Evolutionary conservation across 352 stramenopile species (phyloP).

Genomic region (Phytophthora megakarya): DNA sequence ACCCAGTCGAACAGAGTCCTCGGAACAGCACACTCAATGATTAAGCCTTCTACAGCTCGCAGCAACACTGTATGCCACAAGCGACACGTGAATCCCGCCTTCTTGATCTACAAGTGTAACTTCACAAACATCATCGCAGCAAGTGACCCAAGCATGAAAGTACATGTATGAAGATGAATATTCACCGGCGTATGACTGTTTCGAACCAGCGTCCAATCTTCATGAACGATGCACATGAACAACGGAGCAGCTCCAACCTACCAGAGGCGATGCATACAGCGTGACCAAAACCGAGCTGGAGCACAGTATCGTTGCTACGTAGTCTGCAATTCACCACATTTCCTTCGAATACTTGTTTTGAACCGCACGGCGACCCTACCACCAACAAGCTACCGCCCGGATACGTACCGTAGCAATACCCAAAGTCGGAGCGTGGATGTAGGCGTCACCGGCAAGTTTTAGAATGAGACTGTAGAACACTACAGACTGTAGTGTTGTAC

Average conservation of each 20-base stretch:
- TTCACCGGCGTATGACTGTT: constrained; percentile 34
- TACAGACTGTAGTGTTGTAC: too few species aligned
- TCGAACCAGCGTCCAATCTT: constrained; percentile 26
- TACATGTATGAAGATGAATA: constrained; percentile 35
- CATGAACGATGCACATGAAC: constrained; percentile 29
- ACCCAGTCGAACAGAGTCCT: constrained; percentile 46
- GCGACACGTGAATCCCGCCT: constrained; percentile 26
- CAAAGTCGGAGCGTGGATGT: too few species aligned
- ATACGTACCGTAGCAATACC: too few species aligned
- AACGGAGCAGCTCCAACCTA: constrained; percentile 33
- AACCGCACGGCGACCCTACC: too few species aligned
- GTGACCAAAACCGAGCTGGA: constrained; percentile 36
- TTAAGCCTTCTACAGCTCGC: constrained; percentile 20
- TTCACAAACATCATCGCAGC: constrained; percentile 38
- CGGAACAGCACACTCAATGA: constrained; percentile 37
- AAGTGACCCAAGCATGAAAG: constrained; percentile 45
- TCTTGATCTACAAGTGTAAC: constrained; percentile 25
- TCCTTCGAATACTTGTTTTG: too few species aligned
- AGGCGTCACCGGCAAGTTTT: too few species aligned
- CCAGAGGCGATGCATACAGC: constrained; percentile 30
- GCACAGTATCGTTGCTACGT: too few species aligned
- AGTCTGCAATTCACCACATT: too few species aligned
- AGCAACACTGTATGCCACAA: constrained; percentile 24
- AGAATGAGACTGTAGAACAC: too few species aligned
- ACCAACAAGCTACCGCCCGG: too few species aligned